Evolutionary conservation across 1,284 basidiomycete genomes (phyloP), one percentile per base, ranked within the genome.

Genomic region (Tranzscheliella williamsii): DNA sequence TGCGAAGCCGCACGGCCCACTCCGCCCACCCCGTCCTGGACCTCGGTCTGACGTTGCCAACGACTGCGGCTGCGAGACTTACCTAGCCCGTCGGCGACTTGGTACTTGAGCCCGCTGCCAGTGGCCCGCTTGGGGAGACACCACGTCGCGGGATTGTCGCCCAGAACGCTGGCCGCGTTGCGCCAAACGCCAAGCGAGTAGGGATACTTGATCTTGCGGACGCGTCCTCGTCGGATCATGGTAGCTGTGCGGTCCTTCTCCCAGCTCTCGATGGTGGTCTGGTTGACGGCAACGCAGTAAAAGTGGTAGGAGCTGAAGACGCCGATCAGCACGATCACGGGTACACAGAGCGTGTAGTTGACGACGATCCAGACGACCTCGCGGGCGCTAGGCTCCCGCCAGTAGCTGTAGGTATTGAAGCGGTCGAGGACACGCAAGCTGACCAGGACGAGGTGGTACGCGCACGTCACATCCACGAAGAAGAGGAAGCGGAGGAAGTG

Each of bases 231-330:
- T 12, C 89, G 84, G 35, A 91, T 85, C 66, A 97, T 83, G 0
- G 86, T 89, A 4, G 90, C 87, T 0, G 87, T 90, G 77, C 89
- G 91, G 73, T 98, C 92, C 80, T 96, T 96, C 78, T 98, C 95
- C 90, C 91, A 95, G 1, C 89, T 86, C 80, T 98, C 94, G 48
- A 98, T 95, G 0, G 94, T 97, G 0, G 94, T 98, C 11, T 87
- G 87, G 76, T 98, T 98, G 17, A 83, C 83, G 11, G 83, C 70
- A n/a, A 94, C 78, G 38, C 85, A 84, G 75, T 87, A 89, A 60
- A 93, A 85, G 70, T 98, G 95, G 75, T 94, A 98, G 22, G 92
- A 49, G 56, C 88, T 90, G 63, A 78, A 73, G 23, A 52, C 39
- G 15, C 93, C 91, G 26, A 98, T 92, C 21, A 86, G 82, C 38